Evolutionary conservation across 345 rosid species (phyloP).

Genomic region (Lagerstroemia speciosa): DNA sequence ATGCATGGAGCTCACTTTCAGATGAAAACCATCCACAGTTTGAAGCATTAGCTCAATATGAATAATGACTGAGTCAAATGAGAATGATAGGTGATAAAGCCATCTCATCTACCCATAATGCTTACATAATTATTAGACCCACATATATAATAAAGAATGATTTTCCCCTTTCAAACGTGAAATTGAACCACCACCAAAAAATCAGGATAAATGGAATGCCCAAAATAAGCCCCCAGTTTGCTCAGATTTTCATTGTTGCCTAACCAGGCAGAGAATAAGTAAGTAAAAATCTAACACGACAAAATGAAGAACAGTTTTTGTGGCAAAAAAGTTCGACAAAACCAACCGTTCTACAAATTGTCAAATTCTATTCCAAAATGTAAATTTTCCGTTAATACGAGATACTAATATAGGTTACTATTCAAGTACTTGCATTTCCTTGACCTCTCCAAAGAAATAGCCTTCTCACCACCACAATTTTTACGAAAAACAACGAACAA

Average conservation of each 20-base stretch:
- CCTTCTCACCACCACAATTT: not conserved
- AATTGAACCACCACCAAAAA: not conserved
- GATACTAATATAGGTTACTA: too few relatives aligned
- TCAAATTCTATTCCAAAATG: not conserved
- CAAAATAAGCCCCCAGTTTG: not conserved
- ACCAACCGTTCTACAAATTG: not conserved
- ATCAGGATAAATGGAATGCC: not conserved
- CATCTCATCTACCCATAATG: not conserved
- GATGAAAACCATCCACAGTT: too few relatives aligned
- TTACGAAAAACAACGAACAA: not conserved
- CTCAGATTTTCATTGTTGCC: too few relatives aligned
- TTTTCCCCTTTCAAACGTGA: not conserved
- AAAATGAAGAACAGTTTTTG: too few relatives aligned
- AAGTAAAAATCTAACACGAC: not conserved
- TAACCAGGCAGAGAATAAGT: not conserved
- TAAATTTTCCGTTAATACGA: too few relatives aligned
- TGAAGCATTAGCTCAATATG: not conserved
- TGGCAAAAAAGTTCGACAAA: not conserved
- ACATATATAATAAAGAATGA: not conserved
- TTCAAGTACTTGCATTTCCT: too few relatives aligned
- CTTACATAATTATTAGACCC: not conserved
- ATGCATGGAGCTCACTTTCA: not conserved
- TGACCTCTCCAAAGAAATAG: too few relatives aligned
- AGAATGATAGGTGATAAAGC: not conserved
- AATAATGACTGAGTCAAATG: not conserved